phyloP scores from a whole-genome alignment of 257 asterid genomes.

The Ophiorrhiza pumila region DNA sequence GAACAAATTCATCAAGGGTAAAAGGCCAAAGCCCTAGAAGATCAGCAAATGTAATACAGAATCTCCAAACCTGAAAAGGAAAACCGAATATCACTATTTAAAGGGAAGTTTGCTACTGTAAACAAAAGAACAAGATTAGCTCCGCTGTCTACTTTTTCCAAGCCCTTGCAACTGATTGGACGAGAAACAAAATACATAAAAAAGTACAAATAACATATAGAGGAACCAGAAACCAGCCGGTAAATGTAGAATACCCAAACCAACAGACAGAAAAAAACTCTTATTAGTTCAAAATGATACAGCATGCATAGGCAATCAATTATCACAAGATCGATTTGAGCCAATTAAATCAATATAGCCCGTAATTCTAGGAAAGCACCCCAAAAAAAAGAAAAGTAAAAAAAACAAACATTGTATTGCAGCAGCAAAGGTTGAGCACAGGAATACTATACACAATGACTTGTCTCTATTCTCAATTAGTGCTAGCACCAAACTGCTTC shows the following conservation, averaged over 20 bases:
- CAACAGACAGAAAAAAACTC: not conserved
- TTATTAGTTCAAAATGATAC: not conserved
- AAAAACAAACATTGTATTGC: not conserved
- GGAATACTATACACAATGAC: too few species aligned
- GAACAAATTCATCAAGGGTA: constrained; percentile 89
- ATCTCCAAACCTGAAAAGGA: constrained; percentile 83
- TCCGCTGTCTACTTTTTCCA: not conserved
- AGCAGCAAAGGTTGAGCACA: not conserved
- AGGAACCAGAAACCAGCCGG: not conserved
- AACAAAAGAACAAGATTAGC: not conserved
- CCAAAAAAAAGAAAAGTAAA: not conserved
- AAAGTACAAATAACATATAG: not conserved
- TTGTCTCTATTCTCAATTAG: not conserved
- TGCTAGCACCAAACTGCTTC: not conserved
- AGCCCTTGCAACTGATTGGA: not conserved
- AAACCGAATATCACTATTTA: constrained; percentile 17
- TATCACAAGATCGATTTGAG: not conserved
- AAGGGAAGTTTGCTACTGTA: not conserved
- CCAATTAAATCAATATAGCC: not conserved
- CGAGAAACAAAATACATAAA: not conserved
- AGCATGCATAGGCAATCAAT: not conserved
- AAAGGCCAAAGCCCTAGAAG: constrained; percentile 98
- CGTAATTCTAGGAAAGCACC: not conserved
- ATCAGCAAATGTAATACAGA: constrained; percentile 93
- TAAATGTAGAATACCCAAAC: not conserved